Evolutionary conservation across 2,329 filamentous ascomycete genomes (phyloP).

Genomic region (Ambrosiella beaveri): DNA sequence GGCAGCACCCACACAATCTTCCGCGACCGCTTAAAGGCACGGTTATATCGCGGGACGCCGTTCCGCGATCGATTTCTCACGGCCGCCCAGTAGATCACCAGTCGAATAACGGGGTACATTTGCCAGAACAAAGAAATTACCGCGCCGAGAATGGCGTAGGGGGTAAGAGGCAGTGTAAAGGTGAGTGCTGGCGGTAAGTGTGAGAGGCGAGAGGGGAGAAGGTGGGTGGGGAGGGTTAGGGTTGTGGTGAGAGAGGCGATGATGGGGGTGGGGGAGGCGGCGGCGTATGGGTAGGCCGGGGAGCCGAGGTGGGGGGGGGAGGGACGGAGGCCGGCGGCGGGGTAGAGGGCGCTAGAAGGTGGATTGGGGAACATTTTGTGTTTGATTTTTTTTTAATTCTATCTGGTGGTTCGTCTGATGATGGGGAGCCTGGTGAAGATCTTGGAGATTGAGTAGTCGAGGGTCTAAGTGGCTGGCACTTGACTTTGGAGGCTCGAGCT

Average conservation of each 20-base stretch:
- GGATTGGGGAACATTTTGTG: background rate
- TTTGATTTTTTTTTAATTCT: background rate
- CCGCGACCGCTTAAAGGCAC: slow-evolving; percentile 4
- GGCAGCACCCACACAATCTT: slow-evolving; percentile 7
- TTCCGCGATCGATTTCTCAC: background rate
- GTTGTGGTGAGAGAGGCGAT: background rate
- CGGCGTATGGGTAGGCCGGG: background rate
- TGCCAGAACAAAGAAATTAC: background rate
- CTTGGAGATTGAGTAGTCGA: background rate
- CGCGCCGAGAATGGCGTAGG: background rate
- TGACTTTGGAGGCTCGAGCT: too few relatives aligned
- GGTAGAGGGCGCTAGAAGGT: background rate
- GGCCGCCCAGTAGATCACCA: background rate
- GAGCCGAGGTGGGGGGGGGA: background rate
- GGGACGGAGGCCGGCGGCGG: background rate
- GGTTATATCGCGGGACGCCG: slow-evolving; percentile 6
- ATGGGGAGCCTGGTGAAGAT: background rate
- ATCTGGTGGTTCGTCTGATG: background rate
- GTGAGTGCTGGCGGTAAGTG: background rate
- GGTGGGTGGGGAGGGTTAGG: background rate
- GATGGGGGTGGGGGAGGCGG: background rate
- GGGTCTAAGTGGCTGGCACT: too few relatives aligned
- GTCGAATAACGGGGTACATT: slow-evolving; percentile 4
- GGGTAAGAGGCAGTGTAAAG: background rate
- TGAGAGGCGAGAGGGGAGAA: background rate